Percentiles rank a stretch among this genome's conserved stretches.
These are phyloP conservation scores for Papiliotrema nemorosa DNA, from an alignment of 1,284 basidiomycete species.

Conservation along the genomic window DNA sequence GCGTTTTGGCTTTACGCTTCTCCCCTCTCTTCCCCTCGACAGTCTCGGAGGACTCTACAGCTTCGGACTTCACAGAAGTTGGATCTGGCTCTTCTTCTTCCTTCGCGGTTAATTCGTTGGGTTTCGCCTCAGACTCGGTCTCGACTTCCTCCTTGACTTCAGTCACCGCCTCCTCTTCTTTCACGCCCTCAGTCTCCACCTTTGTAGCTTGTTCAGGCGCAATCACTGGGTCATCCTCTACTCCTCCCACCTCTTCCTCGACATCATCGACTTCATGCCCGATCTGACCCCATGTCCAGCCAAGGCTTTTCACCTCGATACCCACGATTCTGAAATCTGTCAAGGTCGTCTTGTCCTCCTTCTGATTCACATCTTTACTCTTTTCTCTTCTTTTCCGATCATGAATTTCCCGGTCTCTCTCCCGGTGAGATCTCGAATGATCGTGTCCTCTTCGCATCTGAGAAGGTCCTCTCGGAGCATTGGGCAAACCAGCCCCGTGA, in stretches of 20 bases:
- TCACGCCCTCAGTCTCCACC: background rate
- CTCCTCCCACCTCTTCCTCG: background rate
- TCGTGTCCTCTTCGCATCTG: slow-evolving; percentile 13
- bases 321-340: slow-evolving; percentile 95
- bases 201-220: background rate
- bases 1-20: slow-evolving; percentile 39
- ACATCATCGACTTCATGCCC: slow-evolving; percentile 8
- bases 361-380: slow-evolving; percentile 30
- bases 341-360: slow-evolving; percentile 71
- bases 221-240: background rate
- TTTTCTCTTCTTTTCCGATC: slow-evolving; percentile 25
- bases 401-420: background rate
- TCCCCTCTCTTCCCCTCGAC: slow-evolving; percentile 24
- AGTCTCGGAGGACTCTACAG: slow-evolving; percentile 4
- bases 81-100: slow-evolving; percentile 1
- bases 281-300: slow-evolving; percentile 50
- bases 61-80: slow-evolving; percentile 3
- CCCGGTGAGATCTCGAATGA: background rate
- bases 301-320: slow-evolving; percentile 61
- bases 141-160: slow-evolving; percentile 1
- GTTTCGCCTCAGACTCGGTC: slow-evolving; percentile 8
- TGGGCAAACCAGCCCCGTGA: slow-evolving; percentile 13
- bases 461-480: slow-evolving; percentile 27
- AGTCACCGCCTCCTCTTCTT: background rate
- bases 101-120: background rate